phyloP scores from a whole-genome alignment of 2,329 filamentous ascomycete genomes.

The Cercospora sesami region DNA sequence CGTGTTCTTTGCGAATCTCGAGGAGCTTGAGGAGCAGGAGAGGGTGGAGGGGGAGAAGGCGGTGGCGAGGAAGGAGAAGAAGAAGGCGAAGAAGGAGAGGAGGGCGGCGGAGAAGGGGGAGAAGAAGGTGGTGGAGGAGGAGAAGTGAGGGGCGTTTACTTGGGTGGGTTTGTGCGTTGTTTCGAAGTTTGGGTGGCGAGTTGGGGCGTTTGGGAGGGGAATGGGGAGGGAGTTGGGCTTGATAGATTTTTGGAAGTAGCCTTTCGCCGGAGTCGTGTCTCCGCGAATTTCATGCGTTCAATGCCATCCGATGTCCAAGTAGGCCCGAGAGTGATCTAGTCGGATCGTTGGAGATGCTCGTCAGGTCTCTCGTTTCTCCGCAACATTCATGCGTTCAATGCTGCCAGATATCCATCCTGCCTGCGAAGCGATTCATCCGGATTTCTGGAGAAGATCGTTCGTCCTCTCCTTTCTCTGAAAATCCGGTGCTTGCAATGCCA shows the following conservation, averaged over 20 bases:
- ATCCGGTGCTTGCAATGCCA: background rate
- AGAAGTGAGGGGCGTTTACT: background rate
- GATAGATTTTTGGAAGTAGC: background rate
- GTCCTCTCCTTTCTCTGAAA: background rate
- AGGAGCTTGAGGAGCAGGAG: background rate
- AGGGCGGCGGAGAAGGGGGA: background rate
- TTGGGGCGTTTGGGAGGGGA: background rate
- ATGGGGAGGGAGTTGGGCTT: background rate
- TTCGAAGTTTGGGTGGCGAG: background rate
- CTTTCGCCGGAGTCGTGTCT: background rate
- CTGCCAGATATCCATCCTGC: background rate
- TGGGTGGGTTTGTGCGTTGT: background rate
- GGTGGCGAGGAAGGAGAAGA: slow-evolving; percentile 3
- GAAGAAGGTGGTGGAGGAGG: background rate
- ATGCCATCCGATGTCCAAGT: background rate
- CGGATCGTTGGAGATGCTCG: background rate
- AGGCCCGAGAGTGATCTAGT: background rate
- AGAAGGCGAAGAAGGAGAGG: slow-evolving; percentile 5
- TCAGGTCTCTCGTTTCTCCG: background rate
- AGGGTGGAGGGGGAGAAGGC: background rate
- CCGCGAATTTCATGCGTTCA: background rate
- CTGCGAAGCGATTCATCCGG: background rate
- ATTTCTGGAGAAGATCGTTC: background rate
- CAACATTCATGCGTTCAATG: background rate
- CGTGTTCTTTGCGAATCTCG: slow-evolving; percentile 8